phyloP scores from a whole-genome alignment of 2,329 filamentous ascomycete species.

The Calcarisporium arbuscula region DNA sequence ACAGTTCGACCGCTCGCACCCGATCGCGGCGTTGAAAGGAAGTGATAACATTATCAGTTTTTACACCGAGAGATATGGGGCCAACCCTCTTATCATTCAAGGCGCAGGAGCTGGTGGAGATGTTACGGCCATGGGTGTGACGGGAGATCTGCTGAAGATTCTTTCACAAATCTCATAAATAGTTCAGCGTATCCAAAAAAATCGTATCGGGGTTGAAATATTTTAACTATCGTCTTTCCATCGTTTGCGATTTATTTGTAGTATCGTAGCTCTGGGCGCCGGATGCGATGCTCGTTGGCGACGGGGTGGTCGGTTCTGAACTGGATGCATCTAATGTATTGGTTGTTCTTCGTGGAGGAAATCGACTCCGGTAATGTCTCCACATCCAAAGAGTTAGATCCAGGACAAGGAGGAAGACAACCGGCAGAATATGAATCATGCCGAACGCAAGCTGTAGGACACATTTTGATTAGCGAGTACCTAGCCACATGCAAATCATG shows the following conservation, averaged over 20 bases:
- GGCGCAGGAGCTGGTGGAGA: slow-evolving; percentile 91
- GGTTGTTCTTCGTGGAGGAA: too few relatives aligned
- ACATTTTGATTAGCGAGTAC: slow-evolving; percentile 32
- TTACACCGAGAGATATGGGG: slow-evolving; percentile 91
- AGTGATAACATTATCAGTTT: slow-evolving; percentile 99
- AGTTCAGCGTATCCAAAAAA: slow-evolving; percentile 2
- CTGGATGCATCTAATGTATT: slow-evolving; percentile 1
- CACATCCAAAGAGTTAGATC: slow-evolving; percentile 49
- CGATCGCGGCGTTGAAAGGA: slow-evolving; percentile 90
- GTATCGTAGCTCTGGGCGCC: not conserved
- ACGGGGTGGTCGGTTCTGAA: not conserved
- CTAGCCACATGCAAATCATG: slow-evolving; percentile 4
- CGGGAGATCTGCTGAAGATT: slow-evolving; percentile 87
- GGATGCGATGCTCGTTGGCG: too few relatives aligned
- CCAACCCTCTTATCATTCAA: slow-evolving; percentile 87
- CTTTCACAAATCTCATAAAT: slow-evolving; percentile 58
- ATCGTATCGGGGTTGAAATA: slow-evolving; percentile 10
- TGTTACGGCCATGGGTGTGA: slow-evolving; percentile 96
- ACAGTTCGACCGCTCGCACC: slow-evolving; percentile 79
- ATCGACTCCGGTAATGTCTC: slow-evolving; percentile 29
- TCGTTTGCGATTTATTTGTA: not conserved
- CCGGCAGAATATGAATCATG: slow-evolving; percentile 39
- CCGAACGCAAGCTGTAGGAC: too few relatives aligned
- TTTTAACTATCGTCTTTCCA: slow-evolving; percentile 3
- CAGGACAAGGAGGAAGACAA: slow-evolving; percentile 40